Evolutionary conservation across 495 filamentous ascomycete genomes (phyloP).

Genomic region (Pseudevernia furfuracea): DNA sequence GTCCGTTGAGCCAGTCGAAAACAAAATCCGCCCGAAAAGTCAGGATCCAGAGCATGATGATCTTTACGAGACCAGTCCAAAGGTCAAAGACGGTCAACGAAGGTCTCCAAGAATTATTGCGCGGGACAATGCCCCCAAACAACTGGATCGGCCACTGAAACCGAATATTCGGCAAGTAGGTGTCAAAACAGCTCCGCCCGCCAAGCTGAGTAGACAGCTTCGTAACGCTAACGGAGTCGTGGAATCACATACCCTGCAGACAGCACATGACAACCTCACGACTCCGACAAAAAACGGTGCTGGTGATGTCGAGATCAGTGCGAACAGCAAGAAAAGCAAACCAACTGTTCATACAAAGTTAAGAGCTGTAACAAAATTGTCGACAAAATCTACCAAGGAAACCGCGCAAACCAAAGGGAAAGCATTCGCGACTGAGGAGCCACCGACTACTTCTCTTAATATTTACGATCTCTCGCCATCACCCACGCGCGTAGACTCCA

Average conservation of each 20-base stretch:
- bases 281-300: too few species aligned
- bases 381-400: conserved; percentile 1
- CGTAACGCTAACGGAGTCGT: not conserved
- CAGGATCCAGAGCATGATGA: conserved; percentile 8
- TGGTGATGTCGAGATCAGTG: not conserved
- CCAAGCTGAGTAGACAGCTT: conserved; percentile 7
- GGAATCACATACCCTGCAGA: not conserved
- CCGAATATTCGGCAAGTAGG: not conserved
- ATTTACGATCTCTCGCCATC: not conserved
- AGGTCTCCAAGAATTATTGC: too few species aligned
- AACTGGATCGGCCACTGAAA: not conserved
- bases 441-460: not conserved
- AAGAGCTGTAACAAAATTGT: not conserved
- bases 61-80: conserved; percentile 12
- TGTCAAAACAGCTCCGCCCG: not conserved
- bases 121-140: not conserved
- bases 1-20: not conserved
- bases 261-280: not conserved
- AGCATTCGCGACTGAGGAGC: not conserved
- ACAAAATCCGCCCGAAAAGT: not conserved
- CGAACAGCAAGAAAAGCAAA: not conserved
- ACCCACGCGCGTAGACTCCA: not conserved
- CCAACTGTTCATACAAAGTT: not conserved
- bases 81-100: not conserved
- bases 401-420: not conserved